Conservation (phyloP, 495 filamentous ascomycete genomes). For the Xylaria intraflava region DNA sequence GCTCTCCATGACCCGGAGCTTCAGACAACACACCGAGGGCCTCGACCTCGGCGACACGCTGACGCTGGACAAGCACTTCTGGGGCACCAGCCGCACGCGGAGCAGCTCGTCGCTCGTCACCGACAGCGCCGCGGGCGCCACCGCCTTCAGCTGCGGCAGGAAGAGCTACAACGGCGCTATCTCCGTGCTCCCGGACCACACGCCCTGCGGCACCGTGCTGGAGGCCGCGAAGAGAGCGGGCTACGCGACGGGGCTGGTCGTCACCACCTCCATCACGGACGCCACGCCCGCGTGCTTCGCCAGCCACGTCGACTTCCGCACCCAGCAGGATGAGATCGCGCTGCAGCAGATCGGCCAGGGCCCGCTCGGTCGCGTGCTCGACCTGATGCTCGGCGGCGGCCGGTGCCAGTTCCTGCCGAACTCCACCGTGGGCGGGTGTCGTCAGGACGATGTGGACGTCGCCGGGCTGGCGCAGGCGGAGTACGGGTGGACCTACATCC, state of each 20-base stretch:
- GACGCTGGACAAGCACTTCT: slow-evolving; percentile 74
- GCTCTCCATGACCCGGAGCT: slow-evolving; percentile 75
- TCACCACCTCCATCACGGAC: slow-evolving; percentile 92
- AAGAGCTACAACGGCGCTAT: slow-evolving; percentile 98
- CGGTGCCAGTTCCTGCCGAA: slow-evolving; percentile 91
- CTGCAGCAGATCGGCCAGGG: slow-evolving; percentile 80
- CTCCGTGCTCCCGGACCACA: slow-evolving; percentile 73
- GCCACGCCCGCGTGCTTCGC: slow-evolving; percentile 97
- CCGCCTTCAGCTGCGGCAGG: slow-evolving; percentile 82
- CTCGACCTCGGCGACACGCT: slow-evolving; percentile 65
- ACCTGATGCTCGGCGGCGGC: slow-evolving; percentile 88
- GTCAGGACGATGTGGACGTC: slow-evolving; percentile 65
- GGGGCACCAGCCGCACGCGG: slow-evolving; percentile 82
- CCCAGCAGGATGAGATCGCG: slow-evolving; percentile 83
- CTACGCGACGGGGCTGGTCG: slow-evolving; percentile 88
- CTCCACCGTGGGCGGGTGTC: slow-evolving; percentile 65
- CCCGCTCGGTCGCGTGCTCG: slow-evolving; percentile 77
- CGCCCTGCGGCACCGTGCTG: slow-evolving; percentile 86
- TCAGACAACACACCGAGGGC: slow-evolving; percentile 61
- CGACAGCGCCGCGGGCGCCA: slow-evolving; percentile 91
- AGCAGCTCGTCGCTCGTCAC: slow-evolving; percentile 78
- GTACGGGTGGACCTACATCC: slow-evolving; percentile 71
- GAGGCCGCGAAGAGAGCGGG: slow-evolving; percentile 89
- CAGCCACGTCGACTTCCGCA: slow-evolving; percentile 71
- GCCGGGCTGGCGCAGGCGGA: slow-evolving; percentile 60